Evolutionary conservation across 345 rosid genomes (phyloP), one percentile per base, ranked within the genome.

Genomic region (Ailanthus altissimus): DNA sequence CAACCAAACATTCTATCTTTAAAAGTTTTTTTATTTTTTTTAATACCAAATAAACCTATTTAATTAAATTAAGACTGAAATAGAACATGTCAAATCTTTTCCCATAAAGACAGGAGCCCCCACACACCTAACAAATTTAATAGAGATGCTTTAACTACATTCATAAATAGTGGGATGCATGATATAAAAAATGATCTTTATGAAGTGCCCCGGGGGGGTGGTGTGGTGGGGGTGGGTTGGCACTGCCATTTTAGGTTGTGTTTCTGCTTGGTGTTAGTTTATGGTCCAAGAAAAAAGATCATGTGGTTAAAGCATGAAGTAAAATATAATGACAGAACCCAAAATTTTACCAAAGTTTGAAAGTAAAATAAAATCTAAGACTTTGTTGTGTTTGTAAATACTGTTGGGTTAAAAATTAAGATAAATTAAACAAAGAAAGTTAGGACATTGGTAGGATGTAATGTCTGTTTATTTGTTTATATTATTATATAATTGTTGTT

Each of bases 81-180:
- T 69, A 16, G 26, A 70, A 65, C 60, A 46, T n/a, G n/a, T 65
- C 60, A 78, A 72, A 57, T 21, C 67, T 14, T n/a, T n/a, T n/a
- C n/a, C n/a, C n/a, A n/a, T n/a, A n/a, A n/a, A n/a, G n/a, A n/a
- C n/a, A n/a, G n/a, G 21, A 64, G 72, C 77, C 74, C 77, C 74
- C 53, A 67, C 16, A 46, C 62, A 76, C 63, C 70, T 38, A 76
- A 57, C 76, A 47, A 58, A 45, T 72, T 80, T 43, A 75, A 62
- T 58, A 28, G 38, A n/a, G 59, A 38, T 70, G 20, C 15, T 58
- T 25, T 45, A 21, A 21, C 50, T 42, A 32, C 16, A 5, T 74
- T 67, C 73, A 71, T 70, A 56, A 63, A 46, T 54, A 42, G 46
- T 68, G 51, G 40, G 51, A 74, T 70, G 58, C 71, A 56, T 68